phyloP scores from a whole-genome alignment of 108 stramenopile genomes.

The Aureococcus anophagefferens region DNA sequence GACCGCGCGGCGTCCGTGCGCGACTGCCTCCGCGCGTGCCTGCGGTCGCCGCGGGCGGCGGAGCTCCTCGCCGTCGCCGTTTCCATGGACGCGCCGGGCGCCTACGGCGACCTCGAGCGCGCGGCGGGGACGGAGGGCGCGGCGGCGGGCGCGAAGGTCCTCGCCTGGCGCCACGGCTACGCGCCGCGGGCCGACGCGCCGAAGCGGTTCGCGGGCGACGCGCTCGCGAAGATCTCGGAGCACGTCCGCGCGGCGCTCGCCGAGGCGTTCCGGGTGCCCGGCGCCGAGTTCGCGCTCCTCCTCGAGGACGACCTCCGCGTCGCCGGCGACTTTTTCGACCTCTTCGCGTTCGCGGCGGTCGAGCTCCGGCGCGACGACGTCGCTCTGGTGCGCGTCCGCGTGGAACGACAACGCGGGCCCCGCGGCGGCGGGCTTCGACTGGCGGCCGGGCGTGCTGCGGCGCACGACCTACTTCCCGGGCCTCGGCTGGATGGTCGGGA shows the following conservation, averaged over 20 bases:
- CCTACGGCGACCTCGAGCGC: no score
- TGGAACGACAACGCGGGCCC: constrained; percentile 12
- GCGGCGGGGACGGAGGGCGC: no score
- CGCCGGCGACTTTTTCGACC: constrained; percentile 1
- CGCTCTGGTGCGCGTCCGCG: constrained; percentile 9
- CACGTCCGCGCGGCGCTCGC: not conserved
- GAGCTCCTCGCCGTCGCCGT: no score
- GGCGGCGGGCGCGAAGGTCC: not conserved
- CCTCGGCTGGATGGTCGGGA: constrained; percentile 10
- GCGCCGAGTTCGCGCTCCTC: not conserved
- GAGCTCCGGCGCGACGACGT: not conserved
- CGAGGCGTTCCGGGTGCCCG: not conserved
- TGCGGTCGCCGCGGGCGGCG: not conserved
- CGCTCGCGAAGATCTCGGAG: not conserved
- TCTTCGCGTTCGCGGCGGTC: not conserved
- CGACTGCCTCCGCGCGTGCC: not conserved
- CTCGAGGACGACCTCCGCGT: constrained; percentile 6
- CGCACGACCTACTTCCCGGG: constrained; percentile 14
- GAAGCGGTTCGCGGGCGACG: not conserved
- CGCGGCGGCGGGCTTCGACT: not conserved
- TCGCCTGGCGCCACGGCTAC: not conserved
- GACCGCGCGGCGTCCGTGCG: not conserved
- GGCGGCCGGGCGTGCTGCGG: not conserved
- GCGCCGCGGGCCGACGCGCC: not conserved
- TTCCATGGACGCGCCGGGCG: no score